A percentile compares a stretch with the other conserved stretches of the same genome.
Conservation (phyloP, 2,329 filamentous ascomycete genomes). For the Colletotrichum orchidophilum region DNA sequence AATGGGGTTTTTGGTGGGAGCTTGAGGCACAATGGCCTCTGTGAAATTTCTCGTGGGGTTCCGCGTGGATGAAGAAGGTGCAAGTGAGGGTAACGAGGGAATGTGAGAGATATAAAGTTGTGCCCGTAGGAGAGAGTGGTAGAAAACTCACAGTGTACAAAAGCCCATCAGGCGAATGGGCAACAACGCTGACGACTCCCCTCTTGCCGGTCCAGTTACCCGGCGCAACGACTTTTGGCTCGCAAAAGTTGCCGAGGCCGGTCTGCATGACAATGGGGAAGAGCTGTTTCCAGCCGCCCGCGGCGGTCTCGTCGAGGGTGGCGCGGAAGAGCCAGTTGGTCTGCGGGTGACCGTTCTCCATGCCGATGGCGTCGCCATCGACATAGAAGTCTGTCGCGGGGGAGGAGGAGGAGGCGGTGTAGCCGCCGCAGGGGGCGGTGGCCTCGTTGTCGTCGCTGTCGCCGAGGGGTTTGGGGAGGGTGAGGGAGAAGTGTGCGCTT, state of each 20-base stretch:
- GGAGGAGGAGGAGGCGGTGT: conserved; percentile 52
- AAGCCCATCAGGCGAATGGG: conserved; percentile 62
- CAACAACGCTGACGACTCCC: conserved; percentile 63
- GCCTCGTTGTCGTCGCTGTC: conserved; percentile 55
- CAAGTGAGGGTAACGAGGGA: no score
- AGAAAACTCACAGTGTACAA: conserved; percentile 60
- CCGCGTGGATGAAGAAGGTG: no score
- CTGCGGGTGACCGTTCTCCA: conserved; percentile 60
- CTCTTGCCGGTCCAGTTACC: conserved; percentile 59
- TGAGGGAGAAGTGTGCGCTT: conserved; percentile 64
- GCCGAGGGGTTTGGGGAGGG: conserved; percentile 57
- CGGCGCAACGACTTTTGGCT: conserved; percentile 58
- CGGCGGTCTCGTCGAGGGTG: conserved; percentile 58
- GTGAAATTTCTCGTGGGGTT: no score
- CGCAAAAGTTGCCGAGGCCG: conserved; percentile 64
- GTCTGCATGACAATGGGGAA: conserved; percentile 64
- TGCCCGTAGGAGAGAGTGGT: no score
- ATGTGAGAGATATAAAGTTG: no score
- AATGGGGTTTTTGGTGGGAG: neutral
- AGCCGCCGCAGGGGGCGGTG: conserved; percentile 64
- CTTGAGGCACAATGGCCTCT: no score
- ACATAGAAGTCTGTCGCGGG: conserved; percentile 63
- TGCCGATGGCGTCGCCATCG: conserved; percentile 61
- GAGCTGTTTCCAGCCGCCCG: conserved; percentile 63
- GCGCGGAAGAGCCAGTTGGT: conserved; percentile 67